These are phyloP conservation scores for Trichoderma brevicompactum DNA, from an alignment of 2,329 filamentous ascomycete genomes.

Conservation along the genomic window DNA sequence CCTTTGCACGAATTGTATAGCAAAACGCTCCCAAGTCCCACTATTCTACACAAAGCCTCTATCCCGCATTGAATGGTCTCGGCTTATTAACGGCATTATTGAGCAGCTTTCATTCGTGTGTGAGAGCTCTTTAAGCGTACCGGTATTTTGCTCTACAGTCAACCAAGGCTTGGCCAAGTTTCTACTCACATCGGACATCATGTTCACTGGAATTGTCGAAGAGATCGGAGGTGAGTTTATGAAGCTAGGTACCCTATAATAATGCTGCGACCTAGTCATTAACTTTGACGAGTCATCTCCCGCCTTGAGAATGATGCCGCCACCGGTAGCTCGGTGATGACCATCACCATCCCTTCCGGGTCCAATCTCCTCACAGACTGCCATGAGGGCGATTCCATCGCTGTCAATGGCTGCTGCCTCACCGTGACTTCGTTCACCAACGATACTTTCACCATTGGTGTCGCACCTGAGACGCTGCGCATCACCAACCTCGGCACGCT, in stretches of 20 bases:
- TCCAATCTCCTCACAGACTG: constrained; percentile 81
- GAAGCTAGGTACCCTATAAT: not conserved
- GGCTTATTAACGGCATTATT: too few species aligned
- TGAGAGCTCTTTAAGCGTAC: too few species aligned
- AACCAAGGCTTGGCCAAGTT: not conserved
- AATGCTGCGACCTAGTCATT: constrained; percentile 25
- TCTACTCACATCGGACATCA: constrained; percentile 46
- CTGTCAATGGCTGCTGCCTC: constrained; percentile 93
- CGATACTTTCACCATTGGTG: constrained; percentile 81
- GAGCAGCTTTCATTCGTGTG: too few species aligned
- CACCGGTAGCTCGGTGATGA: constrained; percentile 87
- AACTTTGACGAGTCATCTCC: constrained; percentile 70
- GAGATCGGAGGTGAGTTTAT: constrained; percentile 79
- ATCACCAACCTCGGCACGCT: constrained; percentile 91
- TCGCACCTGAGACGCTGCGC: constrained; percentile 93
- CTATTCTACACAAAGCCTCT: too few species aligned
- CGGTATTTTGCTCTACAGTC: not conserved
- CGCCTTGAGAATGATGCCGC: constrained; percentile 79
- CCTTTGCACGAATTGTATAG: not conserved
- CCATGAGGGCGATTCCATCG: constrained; percentile 89
- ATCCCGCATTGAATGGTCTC: too few species aligned
- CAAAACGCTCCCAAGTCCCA: not conserved
- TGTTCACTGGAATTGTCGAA: constrained; percentile 97
- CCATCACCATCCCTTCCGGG: constrained; percentile 70
- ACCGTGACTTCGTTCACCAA: constrained; percentile 70